phyloP scores from a whole-genome alignment of 257 asterid species.

The Schizonepeta tenuifolia region DNA sequence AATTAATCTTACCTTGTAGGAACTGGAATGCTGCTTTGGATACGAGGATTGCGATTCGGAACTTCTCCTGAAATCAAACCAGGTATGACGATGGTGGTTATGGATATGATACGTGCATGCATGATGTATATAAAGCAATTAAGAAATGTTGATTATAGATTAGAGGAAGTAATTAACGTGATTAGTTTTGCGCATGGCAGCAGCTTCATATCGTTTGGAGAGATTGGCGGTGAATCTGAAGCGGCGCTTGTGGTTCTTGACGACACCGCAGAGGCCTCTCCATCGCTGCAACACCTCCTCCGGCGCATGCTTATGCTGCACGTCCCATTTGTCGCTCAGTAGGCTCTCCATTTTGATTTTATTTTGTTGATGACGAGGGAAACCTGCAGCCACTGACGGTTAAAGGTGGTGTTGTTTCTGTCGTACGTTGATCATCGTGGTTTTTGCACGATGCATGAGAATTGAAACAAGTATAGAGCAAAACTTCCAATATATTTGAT shows the following conservation, averaged over 20 bases:
- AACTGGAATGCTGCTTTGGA: constrained; percentile 95
- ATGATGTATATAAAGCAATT: too few relatives aligned
- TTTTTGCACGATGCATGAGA: not conserved
- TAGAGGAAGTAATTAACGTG: constrained; percentile 43
- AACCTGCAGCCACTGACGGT: too few relatives aligned
- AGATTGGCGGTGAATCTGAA: constrained; percentile 93
- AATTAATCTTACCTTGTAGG: constrained; percentile 60
- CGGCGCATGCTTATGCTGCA: constrained; percentile 72
- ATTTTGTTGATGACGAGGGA: too few relatives aligned
- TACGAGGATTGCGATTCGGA: constrained; percentile 89
- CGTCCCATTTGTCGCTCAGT: constrained; percentile 84
- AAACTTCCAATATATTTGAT: constrained; percentile 11
- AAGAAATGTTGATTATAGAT: not conserved
- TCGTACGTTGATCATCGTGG: too few relatives aligned
- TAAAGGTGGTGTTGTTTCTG: too few relatives aligned
- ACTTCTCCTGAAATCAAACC: constrained; percentile 64
- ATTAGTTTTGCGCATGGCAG: constrained; percentile 87
- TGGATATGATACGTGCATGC: too few relatives aligned
- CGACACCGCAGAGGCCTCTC: constrained; percentile 88
- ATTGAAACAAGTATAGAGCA: not conserved
- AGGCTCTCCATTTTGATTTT: constrained; percentile 63
- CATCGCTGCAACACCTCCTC: constrained; percentile 77
- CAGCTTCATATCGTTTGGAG: constrained; percentile 86
- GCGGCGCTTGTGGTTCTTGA: constrained; percentile 90
- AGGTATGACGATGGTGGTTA: not conserved